phyloP scores from a whole-genome alignment of 768 basidiomycete species.

The Boletus insuetus region DNA sequence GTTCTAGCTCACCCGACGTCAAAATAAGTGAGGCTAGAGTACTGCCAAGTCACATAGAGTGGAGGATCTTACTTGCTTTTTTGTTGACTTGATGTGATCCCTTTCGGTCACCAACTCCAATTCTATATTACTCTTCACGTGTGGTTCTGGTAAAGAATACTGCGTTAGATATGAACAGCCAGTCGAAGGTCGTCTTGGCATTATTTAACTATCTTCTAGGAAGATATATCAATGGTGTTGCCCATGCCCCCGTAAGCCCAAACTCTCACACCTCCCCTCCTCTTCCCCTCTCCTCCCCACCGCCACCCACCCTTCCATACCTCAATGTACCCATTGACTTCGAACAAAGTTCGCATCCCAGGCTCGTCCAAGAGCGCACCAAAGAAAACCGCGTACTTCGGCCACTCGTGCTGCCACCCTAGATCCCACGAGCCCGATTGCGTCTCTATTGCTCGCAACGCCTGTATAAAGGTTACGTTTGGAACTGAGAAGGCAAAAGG shows the following conservation, averaged over 20 bases:
- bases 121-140: neutral
- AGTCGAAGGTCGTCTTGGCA: neutral
- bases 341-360: conserved; percentile 47
- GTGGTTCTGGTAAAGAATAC: neutral
- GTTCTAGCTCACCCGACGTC: conserved; percentile 45
- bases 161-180: neutral
- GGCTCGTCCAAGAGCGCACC: conserved; percentile 63
- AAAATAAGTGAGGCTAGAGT: conserved; percentile 26
- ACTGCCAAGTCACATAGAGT: neutral
- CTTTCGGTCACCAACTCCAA: neutral
- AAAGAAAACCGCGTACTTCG: conserved; percentile 79
- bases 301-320: conserved; percentile 69
- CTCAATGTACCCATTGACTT: conserved; percentile 58
- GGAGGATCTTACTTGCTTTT: neutral
- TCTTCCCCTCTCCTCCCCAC: conserved; percentile 61
- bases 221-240: neutral
- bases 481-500: conserved; percentile 51
- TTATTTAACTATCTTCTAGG: neutral
- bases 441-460: conserved; percentile 29
- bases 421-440: conserved; percentile 22
- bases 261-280: conserved; percentile 67
- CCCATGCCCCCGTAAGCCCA: conserved; percentile 43
- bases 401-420: conserved; percentile 74
- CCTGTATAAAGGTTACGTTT: conserved; percentile 33
- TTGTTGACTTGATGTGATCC: conserved; percentile 1